phyloP scores from a whole-genome alignment of 495 filamentous ascomycete species.

The Trichoderma orchidacearum region DNA sequence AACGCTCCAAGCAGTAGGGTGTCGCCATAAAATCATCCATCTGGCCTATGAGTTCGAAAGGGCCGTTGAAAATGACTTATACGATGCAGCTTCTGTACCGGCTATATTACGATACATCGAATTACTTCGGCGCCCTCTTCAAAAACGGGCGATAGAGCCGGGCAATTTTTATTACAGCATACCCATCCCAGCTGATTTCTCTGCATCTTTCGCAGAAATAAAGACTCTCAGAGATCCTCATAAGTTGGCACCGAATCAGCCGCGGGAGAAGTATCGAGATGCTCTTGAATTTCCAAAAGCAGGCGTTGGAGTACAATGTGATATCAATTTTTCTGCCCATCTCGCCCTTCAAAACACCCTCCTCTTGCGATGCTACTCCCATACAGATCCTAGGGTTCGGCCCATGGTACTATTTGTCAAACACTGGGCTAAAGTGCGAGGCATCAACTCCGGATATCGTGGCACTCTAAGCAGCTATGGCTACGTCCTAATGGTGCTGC shows the following conservation, averaged over 20 bases:
- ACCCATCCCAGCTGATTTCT: conserved; percentile 10
- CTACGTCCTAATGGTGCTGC: conserved; percentile 86
- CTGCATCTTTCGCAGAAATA: conserved; percentile 15
- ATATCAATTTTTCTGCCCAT: conserved; percentile 74
- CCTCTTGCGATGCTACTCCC: conserved; percentile 63
- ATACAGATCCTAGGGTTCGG: conserved; percentile 56
- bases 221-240: conserved; percentile 25
- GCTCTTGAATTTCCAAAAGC: conserved; percentile 57
- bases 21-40: conserved; percentile 30
- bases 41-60: conserved; percentile 32
- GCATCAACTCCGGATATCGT: conserved; percentile 69
- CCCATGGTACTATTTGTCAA: conserved; percentile 74
- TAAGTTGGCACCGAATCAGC: conserved; percentile 28
- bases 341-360: conserved; percentile 68
- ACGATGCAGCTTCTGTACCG: conserved; percentile 12
- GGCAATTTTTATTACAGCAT: conserved; percentile 11
- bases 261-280: conserved; percentile 34
- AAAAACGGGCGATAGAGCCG: background rate
- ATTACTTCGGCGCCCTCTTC: conserved; percentile 11
- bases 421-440: conserved; percentile 65
- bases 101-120: conserved; percentile 26
- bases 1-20: conserved; percentile 17
- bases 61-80: conserved; percentile 27
- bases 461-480: conserved; percentile 77
- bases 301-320: conserved; percentile 60